Evolutionary conservation across 2,329 filamentous ascomycete species (phyloP).

Genomic region (Pyrenophora seminiperda): DNA sequence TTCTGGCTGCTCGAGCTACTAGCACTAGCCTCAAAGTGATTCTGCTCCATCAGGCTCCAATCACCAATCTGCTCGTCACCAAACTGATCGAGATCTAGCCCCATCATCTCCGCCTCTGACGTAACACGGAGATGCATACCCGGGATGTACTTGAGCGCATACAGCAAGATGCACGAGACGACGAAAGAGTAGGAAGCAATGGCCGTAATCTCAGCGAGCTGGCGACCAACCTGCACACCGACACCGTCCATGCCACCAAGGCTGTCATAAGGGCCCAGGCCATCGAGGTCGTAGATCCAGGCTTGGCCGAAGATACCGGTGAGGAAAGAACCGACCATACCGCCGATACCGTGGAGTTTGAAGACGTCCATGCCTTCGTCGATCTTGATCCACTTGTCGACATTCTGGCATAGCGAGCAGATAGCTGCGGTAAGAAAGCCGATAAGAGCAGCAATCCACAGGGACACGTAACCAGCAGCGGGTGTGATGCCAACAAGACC

Average conservation of each 20-base stretch:
- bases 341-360: conserved; percentile 63
- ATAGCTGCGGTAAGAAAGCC: conserved; percentile 61
- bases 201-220: conserved; percentile 61
- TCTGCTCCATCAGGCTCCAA: conserved; percentile 50
- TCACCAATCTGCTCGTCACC: conserved; percentile 64
- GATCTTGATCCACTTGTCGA: conserved; percentile 61
- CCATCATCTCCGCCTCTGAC: conserved; percentile 61
- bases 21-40: conserved; percentile 25
- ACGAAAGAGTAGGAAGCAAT: conserved; percentile 60
- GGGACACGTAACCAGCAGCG: conserved; percentile 58
- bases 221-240: conserved; percentile 60
- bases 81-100: conserved; percentile 61
- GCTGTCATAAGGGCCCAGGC: conserved; percentile 49
- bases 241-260: conserved; percentile 61
- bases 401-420: conserved; percentile 56
- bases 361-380: conserved; percentile 66
- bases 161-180: conserved; percentile 58
- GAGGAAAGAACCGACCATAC: conserved; percentile 62
- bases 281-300: conserved; percentile 57
- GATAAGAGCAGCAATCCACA: conserved; percentile 61
- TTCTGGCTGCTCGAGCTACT: conserved; percentile 35
- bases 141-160: conserved; percentile 60
- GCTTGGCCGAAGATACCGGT: conserved; percentile 62
- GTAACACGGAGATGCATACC: conserved; percentile 60
- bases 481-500: conserved; percentile 66